A percentile compares a stretch with the other conserved stretches of the same genome.
These are phyloP conservation scores for Suhomyces atakaporum DNA, from an alignment of 1,139 yeast species.

Conservation along the genomic window DNA sequence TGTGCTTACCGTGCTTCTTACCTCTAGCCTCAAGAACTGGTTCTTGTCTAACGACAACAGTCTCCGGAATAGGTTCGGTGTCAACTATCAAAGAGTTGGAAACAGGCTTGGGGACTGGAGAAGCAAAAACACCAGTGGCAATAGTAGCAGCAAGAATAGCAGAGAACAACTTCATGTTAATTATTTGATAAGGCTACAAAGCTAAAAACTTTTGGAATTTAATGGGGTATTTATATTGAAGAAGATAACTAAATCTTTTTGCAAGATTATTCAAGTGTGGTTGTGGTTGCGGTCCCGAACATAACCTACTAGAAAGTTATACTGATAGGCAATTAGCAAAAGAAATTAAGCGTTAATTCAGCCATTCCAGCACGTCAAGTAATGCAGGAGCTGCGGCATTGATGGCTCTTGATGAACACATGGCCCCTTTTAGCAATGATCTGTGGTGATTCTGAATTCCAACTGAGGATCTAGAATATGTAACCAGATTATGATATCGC, in stretches of 20 bases:
- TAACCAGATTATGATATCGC: not conserved
- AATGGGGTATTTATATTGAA: not conserved
- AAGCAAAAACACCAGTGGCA: slow-evolving; percentile 6
- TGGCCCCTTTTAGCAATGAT: no score
- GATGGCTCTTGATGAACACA: no score
- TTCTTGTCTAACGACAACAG: not conserved
- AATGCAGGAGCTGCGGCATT: no score
- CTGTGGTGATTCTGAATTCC: no score
- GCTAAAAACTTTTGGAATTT: not conserved
- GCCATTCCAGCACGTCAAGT: no score
- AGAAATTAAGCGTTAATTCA: no score
- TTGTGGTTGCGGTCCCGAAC: not conserved
- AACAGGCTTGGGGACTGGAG: slow-evolving; percentile 9
- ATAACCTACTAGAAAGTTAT: no score
- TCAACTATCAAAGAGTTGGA: not conserved
- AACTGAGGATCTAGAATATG: no score
- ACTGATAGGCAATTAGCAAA: no score
- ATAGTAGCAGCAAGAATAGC: slow-evolving; percentile 3
- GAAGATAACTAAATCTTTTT: no score
- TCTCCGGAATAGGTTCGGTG: not conserved
- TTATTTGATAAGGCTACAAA: not conserved
- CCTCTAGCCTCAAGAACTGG: not conserved
- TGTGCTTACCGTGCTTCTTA: not conserved
- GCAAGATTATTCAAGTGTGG: not conserved
- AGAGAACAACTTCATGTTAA: slow-evolving; percentile 8